Conservation (phyloP, 306 rosid genomes). For the Dalbergia oliveri region DNA sequence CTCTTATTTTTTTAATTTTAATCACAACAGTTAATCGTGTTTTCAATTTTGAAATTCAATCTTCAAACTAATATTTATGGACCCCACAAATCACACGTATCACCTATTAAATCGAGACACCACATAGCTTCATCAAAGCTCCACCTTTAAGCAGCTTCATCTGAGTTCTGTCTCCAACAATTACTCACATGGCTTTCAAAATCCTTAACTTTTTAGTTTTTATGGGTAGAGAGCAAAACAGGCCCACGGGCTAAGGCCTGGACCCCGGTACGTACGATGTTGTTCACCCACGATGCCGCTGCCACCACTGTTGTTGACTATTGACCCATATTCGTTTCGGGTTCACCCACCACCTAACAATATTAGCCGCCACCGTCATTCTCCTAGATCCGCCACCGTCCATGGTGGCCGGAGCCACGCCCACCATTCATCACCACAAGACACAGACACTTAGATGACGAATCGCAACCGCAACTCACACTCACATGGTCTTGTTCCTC, state of each 20-base stretch:
- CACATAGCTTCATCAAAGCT: too few relatives aligned
- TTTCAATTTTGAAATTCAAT: too few relatives aligned
- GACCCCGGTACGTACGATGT: background rate
- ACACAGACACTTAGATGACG: conserved; percentile 42
- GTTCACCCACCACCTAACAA: conserved; percentile 2
- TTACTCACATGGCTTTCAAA: too few relatives aligned
- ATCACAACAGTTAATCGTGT: too few relatives aligned
- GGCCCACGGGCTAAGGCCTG: background rate
- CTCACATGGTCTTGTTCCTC: conserved; percentile 42
- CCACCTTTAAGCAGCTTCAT: too few relatives aligned
- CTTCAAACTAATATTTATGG: too few relatives aligned
- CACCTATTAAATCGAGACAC: too few relatives aligned
- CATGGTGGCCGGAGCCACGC: conserved; percentile 48
- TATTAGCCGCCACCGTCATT: background rate
- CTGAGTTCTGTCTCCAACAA: too few relatives aligned
- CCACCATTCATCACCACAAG: background rate
- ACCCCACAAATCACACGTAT: too few relatives aligned
- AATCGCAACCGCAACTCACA: conserved; percentile 29
- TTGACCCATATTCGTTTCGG: background rate
- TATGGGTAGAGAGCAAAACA: too few relatives aligned
- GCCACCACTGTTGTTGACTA: background rate
- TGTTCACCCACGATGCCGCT: background rate
- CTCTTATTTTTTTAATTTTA: too few relatives aligned
- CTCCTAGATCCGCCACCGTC: conserved; percentile 29
- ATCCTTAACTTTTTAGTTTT: too few relatives aligned